Conservation (phyloP, 2,329 filamentous ascomycete genomes). For the Clarireedia sp. region DNA sequence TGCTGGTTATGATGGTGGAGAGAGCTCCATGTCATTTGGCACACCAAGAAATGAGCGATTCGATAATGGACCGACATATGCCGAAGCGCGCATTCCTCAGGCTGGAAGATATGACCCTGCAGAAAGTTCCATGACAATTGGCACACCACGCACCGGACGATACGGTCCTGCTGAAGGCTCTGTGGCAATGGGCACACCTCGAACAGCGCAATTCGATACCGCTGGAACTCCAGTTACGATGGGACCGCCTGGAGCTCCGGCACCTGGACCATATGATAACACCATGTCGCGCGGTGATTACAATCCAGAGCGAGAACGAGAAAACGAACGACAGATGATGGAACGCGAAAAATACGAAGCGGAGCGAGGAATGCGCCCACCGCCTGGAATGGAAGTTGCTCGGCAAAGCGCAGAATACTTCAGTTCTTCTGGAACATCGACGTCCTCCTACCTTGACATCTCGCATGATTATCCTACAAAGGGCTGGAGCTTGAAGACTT, state of each 20-base stretch:
- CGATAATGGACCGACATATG: background rate
- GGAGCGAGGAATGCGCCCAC: slow-evolving; percentile 4
- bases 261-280: slow-evolving; percentile 13
- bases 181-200: slow-evolving; percentile 4
- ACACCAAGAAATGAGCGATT: slow-evolving; percentile 1
- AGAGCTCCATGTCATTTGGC: slow-evolving; percentile 1
- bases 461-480: slow-evolving; percentile 45
- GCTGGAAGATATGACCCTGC: slow-evolving; percentile 1
- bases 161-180: slow-evolving; percentile 6
- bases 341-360: slow-evolving; percentile 1
- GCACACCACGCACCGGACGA: slow-evolving; percentile 3
- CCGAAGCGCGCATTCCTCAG: background rate
- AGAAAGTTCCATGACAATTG: slow-evolving; percentile 1
- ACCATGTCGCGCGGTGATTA: slow-evolving; percentile 9
- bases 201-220: slow-evolving; percentile 24
- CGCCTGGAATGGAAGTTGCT: slow-evolving; percentile 15
- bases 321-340: slow-evolving; percentile 7
- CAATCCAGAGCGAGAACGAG: slow-evolving; percentile 13
- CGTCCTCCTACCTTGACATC: slow-evolving; percentile 50
- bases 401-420: slow-evolving; percentile 10
- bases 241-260: too few species aligned
- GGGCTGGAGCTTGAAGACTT: slow-evolving; percentile 47
- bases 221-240: slow-evolving; percentile 11
- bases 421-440: slow-evolving; percentile 19
- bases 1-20: slow-evolving; percentile 3